These are phyloP conservation scores for Emmonsiellopsis sp. DNA, from an alignment of 2,329 filamentous ascomycete species.

Conservation along the genomic window DNA sequence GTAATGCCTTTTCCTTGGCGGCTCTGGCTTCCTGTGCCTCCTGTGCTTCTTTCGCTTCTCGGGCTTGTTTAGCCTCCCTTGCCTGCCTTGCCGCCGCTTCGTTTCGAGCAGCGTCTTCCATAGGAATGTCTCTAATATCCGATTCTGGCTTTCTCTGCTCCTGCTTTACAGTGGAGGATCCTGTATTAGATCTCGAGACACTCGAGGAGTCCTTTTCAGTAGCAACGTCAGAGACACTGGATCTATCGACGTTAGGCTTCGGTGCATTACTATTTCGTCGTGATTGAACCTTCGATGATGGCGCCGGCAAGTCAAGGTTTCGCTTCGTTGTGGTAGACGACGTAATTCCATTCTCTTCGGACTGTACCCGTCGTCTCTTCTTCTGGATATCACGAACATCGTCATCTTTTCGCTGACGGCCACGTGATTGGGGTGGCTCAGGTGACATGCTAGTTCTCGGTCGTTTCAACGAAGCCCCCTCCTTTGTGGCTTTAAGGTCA, in stretches of 20 bases:
- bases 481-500: slow-evolving; percentile 12
- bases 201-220: slow-evolving; percentile 11
- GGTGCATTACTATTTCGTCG: slow-evolving; percentile 12
- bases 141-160: slow-evolving; percentile 22
- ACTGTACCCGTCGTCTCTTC: slow-evolving; percentile 33
- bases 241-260: slow-evolving; percentile 13
- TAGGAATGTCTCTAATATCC: slow-evolving; percentile 21
- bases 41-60: background rate
- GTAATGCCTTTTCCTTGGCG: slow-evolving; percentile 4
- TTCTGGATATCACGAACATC: slow-evolving; percentile 25
- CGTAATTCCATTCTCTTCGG: slow-evolving; percentile 27
- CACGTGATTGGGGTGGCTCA: slow-evolving; percentile 27
- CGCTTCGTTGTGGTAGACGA: slow-evolving; percentile 23
- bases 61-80: background rate
- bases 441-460: slow-evolving; percentile 34
- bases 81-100: background rate
- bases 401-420: slow-evolving; percentile 21
- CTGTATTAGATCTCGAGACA: slow-evolving; percentile 12
- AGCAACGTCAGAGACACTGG: slow-evolving; percentile 8
- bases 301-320: slow-evolving; percentile 12
- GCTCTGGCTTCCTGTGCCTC: slow-evolving; percentile 7
- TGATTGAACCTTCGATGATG: slow-evolving; percentile 12
- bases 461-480: slow-evolving; percentile 26
- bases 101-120: slow-evolving; percentile 12
- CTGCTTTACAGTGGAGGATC: slow-evolving; percentile 19